A percentile compares a stretch with the other conserved stretches of the same genome.
These are phyloP conservation scores for Aureobasidium lini DNA, from an alignment of 2,329 filamentous ascomycete species.

Conservation along the genomic window DNA sequence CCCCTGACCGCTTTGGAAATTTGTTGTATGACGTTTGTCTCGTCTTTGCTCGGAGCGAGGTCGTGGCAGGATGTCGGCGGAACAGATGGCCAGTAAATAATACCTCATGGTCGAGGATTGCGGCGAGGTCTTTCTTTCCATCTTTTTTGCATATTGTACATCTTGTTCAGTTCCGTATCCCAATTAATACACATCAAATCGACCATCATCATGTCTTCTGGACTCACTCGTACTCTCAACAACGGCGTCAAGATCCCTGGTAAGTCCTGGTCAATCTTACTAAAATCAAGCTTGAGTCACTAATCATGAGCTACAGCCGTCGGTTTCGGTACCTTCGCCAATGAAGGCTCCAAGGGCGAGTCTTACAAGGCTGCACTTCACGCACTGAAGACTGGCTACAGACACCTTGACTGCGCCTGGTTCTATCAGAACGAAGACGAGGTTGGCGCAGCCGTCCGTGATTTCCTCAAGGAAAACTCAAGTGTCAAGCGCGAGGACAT, in stretches of 20 bases:
- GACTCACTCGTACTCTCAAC: constrained; percentile 45
- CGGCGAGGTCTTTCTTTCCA: not conserved
- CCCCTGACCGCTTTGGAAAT: constrained; percentile 9
- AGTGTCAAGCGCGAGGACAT: constrained; percentile 43
- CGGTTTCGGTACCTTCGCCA: constrained; percentile 61
- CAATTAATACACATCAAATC: not conserved
- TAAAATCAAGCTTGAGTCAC: not conserved
- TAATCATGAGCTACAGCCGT: constrained; percentile 32
- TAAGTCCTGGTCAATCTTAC: not conserved
- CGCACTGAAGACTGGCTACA: constrained; percentile 45
- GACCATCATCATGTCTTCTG: constrained; percentile 47
- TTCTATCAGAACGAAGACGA: constrained; percentile 49
- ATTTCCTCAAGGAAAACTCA: constrained; percentile 45
- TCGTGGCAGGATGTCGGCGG: constrained; percentile 11
- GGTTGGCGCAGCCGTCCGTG: constrained; percentile 45
- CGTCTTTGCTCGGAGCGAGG: constrained; percentile 10
- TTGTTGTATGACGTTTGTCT: constrained; percentile 13
- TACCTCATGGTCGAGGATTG: constrained; percentile 3
- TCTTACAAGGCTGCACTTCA: constrained; percentile 47
- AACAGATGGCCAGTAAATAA: constrained; percentile 7
- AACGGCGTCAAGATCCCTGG: constrained; percentile 53
- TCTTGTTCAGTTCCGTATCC: not conserved
- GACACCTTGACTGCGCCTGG: constrained; percentile 51
- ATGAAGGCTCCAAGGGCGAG: constrained; percentile 54
- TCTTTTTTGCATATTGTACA: constrained; percentile 3